Base-by-base conservation (phyloP, 164 flowering plant genomes). In the Sextonia rubra region DNA sequence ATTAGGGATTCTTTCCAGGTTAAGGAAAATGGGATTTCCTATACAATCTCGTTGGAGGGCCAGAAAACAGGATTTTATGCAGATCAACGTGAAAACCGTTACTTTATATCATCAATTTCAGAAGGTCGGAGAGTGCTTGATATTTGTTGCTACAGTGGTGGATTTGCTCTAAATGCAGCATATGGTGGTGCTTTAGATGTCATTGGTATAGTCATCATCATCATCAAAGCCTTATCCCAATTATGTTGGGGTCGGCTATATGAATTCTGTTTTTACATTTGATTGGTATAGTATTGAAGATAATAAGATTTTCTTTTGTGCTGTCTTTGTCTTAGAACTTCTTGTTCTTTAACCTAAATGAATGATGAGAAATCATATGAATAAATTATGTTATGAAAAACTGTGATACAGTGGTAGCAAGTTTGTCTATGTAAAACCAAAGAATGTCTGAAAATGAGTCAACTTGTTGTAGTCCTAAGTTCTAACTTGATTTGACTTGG, bases 41-140 rank as follows among this genome's bases (percentile, higher is more conserved):
- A 90, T 81, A 73, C 90, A 1, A 72, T 95, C 70, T 91, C 97
- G 58, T 73, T 86, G 75, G 91, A 85, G 14, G 99, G 99, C 47
- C 99, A 95, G 77, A 95, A 95, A 77, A 95, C 99, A 25, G 99
- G 99, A 70, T 95, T 91, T 81, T 95, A 95, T 85, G 97, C 98
- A 65, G 99, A 95, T 85, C 98, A 95, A 79, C 94, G 99, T 52
- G 99, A 95, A 77, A 92, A 89, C 62, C 91, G 99, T 29, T 82
- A 81, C 62, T 93, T 87, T 74, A 78, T 95, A 80, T 89, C 92
- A 48, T 80, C 88, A 68, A 82, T 95, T 67, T 88, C 93, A 27
- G 64, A 81, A 44, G 94, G 91, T 70, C 85, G 78, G 76, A 86
- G 78, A 66, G 96, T 95, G 73, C 92, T 95, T 77, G 99, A 95